A percentile compares a stretch with the other conserved stretches of the same genome.
These are phyloP conservation scores for Aspergillus flavus DNA, from an alignment of 2,329 filamentous ascomycete genomes.

Conservation along the genomic window DNA sequence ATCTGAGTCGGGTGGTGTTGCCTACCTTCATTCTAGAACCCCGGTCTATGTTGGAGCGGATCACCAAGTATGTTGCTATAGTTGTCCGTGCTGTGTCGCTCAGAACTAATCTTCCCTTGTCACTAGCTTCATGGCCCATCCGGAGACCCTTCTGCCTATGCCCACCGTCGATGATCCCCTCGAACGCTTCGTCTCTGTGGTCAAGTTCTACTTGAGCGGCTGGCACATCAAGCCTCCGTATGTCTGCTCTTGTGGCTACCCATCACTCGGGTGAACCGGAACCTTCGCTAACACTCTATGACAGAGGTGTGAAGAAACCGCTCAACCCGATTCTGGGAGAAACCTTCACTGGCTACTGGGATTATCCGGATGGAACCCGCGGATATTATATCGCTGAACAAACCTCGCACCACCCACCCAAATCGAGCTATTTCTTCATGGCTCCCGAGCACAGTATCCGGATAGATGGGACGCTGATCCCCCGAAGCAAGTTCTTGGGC, in stretches of 20 bases:
- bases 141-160: conserved; percentile 89
- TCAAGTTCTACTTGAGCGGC: conserved; percentile 97
- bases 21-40: conserved; percentile 98
- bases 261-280: conserved; percentile 5
- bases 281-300: conserved; percentile 6
- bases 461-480: conserved; percentile 94
- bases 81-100: background rate
- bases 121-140: conserved; percentile 95
- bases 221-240: conserved; percentile 99
- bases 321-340: conserved; percentile 96
- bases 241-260: conserved; percentile 38
- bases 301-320: conserved; percentile 94
- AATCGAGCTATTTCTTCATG: conserved; percentile 99
- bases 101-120: conserved; percentile 23
- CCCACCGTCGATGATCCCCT: conserved; percentile 84
- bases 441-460: conserved; percentile 90
- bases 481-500: conserved; percentile 89
- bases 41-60: conserved; percentile 95
- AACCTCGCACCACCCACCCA: conserved; percentile 96
- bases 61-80: conserved; percentile 76
- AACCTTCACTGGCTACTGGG: conserved; percentile 94
- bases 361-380: conserved; percentile 77
- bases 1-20: conserved; percentile 89
- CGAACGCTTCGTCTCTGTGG: conserved; percentile 87
- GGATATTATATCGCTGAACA: conserved; percentile 98